phyloP scores from a whole-genome alignment of 352 stramenopile species.

The Peronosclerospora sorghi region DNA sequence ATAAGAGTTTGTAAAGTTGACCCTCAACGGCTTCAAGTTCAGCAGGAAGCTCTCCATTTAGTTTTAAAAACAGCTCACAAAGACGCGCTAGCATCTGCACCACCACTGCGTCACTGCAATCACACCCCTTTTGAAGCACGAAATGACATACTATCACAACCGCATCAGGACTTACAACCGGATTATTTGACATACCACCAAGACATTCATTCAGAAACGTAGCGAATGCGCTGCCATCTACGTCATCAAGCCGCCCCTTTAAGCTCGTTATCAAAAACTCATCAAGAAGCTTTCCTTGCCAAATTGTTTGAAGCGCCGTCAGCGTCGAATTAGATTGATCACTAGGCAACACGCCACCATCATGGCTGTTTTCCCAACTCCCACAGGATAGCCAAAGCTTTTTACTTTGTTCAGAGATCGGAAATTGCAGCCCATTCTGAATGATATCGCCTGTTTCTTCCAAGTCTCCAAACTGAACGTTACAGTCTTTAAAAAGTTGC shows the following conservation, averaged over 20 bases:
- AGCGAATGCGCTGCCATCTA: conserved; percentile 38
- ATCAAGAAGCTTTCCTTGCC: conserved; percentile 63
- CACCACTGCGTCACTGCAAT: conserved; percentile 31
- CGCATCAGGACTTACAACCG: conserved; percentile 53
- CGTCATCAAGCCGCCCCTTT: conserved; percentile 57
- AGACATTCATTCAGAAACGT: conserved; percentile 43
- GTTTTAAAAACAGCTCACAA: conserved; percentile 41
- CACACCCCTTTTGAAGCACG: conserved; percentile 27
- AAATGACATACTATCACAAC: conserved; percentile 69
- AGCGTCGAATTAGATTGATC: conserved; percentile 12
- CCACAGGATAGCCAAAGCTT: conserved; percentile 45
- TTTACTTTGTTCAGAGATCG: conserved; percentile 23
- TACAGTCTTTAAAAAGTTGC: conserved; percentile 55
- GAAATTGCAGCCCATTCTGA: conserved; percentile 43
- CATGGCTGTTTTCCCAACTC: conserved; percentile 33
- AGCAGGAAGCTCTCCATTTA: conserved; percentile 24
- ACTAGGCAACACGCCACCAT: background rate
- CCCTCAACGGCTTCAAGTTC: conserved; percentile 47
- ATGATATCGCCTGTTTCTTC: conserved; percentile 44
- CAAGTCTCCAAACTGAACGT: conserved; percentile 60
- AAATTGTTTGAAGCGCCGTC: conserved; percentile 37
- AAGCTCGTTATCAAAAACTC: conserved; percentile 75
- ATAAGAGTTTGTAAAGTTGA: conserved; percentile 44
- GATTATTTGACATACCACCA: conserved; percentile 26
- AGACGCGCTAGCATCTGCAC: conserved; percentile 54